Evolutionary conservation across 2,329 filamentous ascomycete species (phyloP).

Genomic region (Sporothrix variecibatus): DNA sequence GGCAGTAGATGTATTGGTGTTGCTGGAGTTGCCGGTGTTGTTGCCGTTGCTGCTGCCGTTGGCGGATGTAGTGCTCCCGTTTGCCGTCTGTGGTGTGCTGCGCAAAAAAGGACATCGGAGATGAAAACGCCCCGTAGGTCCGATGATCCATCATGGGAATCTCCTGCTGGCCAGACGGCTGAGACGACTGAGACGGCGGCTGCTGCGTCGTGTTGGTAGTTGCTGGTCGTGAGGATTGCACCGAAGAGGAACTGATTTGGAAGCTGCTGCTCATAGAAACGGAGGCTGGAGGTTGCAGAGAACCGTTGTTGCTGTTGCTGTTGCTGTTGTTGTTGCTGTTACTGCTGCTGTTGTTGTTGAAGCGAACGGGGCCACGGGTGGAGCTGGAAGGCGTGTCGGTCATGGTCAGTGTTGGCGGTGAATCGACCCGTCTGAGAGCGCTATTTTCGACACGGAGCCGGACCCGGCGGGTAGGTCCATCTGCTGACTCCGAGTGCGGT

Average conservation of each 20-base stretch:
- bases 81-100: constrained; percentile 26
- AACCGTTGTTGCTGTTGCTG: too few relatives aligned
- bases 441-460: constrained; percentile 28
- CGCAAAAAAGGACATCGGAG: not conserved
- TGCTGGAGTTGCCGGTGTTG: not conserved
- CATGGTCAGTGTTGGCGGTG: not conserved
- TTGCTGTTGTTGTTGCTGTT: too few relatives aligned
- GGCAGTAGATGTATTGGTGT: not conserved
- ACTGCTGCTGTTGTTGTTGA: too few relatives aligned
- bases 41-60: not conserved
- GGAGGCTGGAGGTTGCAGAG: too few relatives aligned
- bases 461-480: constrained; percentile 34
- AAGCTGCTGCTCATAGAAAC: not conserved
- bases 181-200: not conserved
- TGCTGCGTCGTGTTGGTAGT: not conserved
- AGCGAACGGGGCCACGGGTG: too few relatives aligned
- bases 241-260: not conserved
- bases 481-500: constrained; percentile 30
- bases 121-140: not conserved
- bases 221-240: not conserved
- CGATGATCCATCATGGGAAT: not conserved
- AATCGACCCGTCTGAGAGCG: not conserved
- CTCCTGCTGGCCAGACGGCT: not conserved
- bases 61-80: constrained; percentile 16
- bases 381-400: not conserved